Percentiles rank a stretch among this genome's conserved stretches.
Conservation (phyloP, 192 early-diverging fungal genomes). For the Hyaloraphidium curvatum region DNA sequence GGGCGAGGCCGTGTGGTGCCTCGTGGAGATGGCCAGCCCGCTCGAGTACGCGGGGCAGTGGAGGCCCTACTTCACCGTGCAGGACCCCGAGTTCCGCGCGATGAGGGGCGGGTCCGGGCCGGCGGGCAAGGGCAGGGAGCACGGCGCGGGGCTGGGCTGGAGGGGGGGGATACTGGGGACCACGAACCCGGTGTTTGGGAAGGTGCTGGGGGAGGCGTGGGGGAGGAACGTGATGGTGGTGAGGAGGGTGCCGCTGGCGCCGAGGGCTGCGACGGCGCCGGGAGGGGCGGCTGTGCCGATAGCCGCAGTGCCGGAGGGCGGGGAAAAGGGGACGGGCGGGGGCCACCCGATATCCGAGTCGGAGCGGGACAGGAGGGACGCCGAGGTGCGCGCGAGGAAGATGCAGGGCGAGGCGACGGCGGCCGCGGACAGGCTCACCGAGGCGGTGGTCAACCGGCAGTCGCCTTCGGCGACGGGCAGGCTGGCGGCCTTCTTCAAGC, state of each 20-base stretch:
- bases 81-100: constrained; percentile 82
- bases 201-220: constrained; percentile 72
- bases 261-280: too few relatives aligned
- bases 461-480: constrained; percentile 6
- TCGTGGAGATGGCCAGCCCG: constrained; percentile 85
- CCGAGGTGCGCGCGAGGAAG: too few relatives aligned
- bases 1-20: constrained; percentile 55
- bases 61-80: constrained; percentile 92
- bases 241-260: too few relatives aligned
- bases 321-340: not conserved
- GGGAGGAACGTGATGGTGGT: constrained; percentile 59
- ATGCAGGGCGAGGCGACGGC: too few relatives aligned
- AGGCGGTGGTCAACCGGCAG: too few relatives aligned
- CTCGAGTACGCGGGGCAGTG: constrained; percentile 90
- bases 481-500: constrained; percentile 7
- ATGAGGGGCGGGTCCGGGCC: constrained; percentile 22
- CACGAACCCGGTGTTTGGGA: constrained; percentile 85
- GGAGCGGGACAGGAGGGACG: too few relatives aligned
- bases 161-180: constrained; percentile 69
- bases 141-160: not conserved
- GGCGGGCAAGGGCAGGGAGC: constrained; percentile 20
- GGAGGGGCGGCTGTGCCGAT: too few relatives aligned
- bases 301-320: not conserved
- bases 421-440: too few relatives aligned
- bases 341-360: not conserved